These are phyloP conservation scores for Cyberlindnera veronae DNA, from an alignment of 805 yeast genomes.

Conservation along the genomic window DNA sequence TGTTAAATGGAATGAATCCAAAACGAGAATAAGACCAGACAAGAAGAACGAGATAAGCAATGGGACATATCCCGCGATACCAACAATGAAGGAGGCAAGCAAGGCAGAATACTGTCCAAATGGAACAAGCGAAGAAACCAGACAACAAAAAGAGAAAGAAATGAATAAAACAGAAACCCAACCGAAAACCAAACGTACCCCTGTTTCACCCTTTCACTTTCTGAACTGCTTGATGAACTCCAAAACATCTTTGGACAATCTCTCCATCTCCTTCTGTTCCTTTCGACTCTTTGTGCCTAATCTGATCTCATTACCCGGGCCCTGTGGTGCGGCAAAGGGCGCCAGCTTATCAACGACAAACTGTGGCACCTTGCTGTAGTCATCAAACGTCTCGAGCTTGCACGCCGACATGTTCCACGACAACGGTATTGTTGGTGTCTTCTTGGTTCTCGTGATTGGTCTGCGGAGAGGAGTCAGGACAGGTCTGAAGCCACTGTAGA, in stretches of 20 bases:
- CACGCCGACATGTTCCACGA: constrained; percentile 28
- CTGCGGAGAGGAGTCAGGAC: constrained; percentile 24
- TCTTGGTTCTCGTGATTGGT: constrained; percentile 17
- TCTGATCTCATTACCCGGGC: constrained; percentile 27
- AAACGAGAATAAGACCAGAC: background rate
- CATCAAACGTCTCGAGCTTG: constrained; percentile 24
- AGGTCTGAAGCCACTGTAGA: constrained; percentile 27
- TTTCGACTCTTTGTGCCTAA: constrained; percentile 22
- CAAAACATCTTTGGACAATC: constrained; percentile 19
- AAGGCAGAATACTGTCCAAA: background rate
- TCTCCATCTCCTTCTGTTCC: constrained; percentile 23
- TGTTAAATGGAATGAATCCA: too few relatives aligned
- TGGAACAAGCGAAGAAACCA: background rate
- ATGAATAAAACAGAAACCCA: background rate
- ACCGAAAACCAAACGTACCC: background rate
- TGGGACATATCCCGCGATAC: background rate
- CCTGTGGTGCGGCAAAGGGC: constrained; percentile 22
- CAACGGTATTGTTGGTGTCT: constrained; percentile 22
- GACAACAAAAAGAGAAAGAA: background rate
- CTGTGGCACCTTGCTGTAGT: constrained; percentile 25
- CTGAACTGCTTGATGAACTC: constrained; percentile 24
- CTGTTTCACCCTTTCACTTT: constrained; percentile 4
- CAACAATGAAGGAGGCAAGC: background rate
- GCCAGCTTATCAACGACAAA: constrained; percentile 25
- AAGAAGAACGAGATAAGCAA: background rate